phyloP scores from a whole-genome alignment of 345 rosid species.

The Corymbia maculata region DNA sequence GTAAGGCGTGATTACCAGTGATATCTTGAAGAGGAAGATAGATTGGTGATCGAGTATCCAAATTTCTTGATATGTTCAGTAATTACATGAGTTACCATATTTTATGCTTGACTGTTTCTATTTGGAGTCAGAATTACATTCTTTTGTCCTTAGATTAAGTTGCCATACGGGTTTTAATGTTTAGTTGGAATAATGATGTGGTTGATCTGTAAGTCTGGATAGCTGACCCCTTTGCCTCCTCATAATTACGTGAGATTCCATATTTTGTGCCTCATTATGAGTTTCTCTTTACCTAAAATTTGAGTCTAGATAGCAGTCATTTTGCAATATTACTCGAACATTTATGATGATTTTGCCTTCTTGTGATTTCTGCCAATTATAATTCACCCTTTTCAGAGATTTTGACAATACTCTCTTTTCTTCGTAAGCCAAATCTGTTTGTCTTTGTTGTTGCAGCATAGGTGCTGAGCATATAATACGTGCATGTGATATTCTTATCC shows the following conservation, averaged over 20 bases:
- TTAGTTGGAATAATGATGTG: neutral
- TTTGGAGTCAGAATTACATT: neutral
- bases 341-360: neutral
- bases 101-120: neutral
- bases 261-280: neutral
- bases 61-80: neutral
- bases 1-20: neutral
- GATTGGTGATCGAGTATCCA: neutral
- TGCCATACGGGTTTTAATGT: neutral
- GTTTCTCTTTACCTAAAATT: neutral
- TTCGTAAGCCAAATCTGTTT: neutral
- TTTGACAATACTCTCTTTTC: neutral
- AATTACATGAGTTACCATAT: neutral
- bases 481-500: conserved; percentile 21
- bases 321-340: neutral
- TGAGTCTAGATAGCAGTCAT: neutral
- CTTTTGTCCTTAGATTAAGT: neutral
- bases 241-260: neutral
- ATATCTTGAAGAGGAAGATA: neutral
- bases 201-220: neutral
- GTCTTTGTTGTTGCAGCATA: conserved; percentile 15
- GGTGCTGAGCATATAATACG: conserved; percentile 40
- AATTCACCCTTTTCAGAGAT: neutral
- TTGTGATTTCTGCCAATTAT: neutral
- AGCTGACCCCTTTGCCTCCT: neutral